A percentile compares a stretch with the other conserved stretches of the same genome.
Evolutionary conservation across 2,329 filamentous ascomycete species (phyloP).

Genomic region (Endocalyx cinctus): DNA sequence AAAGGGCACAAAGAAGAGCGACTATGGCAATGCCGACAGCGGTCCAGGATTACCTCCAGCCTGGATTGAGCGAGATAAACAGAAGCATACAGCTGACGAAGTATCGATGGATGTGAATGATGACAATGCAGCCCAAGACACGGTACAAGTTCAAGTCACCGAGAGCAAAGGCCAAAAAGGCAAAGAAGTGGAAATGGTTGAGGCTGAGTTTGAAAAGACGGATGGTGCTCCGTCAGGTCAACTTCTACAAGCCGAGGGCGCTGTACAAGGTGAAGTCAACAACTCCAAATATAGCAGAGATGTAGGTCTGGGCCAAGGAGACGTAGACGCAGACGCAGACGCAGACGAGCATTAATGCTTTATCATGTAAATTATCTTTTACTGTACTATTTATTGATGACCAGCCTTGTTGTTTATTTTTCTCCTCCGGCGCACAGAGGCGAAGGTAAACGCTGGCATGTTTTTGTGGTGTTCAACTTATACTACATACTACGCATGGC

Average conservation of each 20-base stretch:
- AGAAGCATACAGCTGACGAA: constrained; percentile 5
- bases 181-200: constrained; percentile 19
- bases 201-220: constrained; percentile 16
- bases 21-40: constrained; percentile 63
- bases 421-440: too few relatives aligned
- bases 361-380: too few relatives aligned
- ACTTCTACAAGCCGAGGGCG: too few relatives aligned
- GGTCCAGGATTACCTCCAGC: constrained; percentile 59
- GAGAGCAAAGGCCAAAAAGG: constrained; percentile 26
- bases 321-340: neutral
- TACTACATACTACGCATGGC: too few relatives aligned
- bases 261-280: too few relatives aligned
- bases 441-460: too few relatives aligned
- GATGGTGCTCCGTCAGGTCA: too few relatives aligned
- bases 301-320: neutral
- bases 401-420: too few relatives aligned
- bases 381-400: too few relatives aligned
- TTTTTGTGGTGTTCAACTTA: too few relatives aligned
- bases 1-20: constrained; percentile 64
- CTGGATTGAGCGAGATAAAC: constrained; percentile 37
- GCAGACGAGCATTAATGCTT: constrained; percentile 1
- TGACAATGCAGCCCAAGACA: constrained; percentile 24
- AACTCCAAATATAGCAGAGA: neutral
- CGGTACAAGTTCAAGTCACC: constrained; percentile 33
- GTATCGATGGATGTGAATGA: constrained; percentile 13